These are phyloP conservation scores for Puccinia coronata DNA, from an alignment of 1,284 basidiomycete species.

Conservation along the genomic window DNA sequence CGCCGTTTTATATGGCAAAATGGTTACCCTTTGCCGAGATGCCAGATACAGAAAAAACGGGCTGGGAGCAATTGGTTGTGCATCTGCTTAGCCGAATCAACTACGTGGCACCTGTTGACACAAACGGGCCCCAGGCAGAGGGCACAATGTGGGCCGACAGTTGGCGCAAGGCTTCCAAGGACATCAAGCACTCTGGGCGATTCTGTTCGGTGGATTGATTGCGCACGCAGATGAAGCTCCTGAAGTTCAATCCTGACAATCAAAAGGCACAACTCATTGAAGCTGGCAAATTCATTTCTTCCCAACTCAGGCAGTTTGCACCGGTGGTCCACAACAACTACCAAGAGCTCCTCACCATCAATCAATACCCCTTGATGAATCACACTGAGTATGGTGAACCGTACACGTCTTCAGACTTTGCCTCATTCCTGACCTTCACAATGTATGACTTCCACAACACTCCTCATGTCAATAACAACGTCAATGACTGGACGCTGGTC, in stretches of 20 bases:
- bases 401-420: too few species aligned
- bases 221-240: background rate
- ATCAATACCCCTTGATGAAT: background rate
- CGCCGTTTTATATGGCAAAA: constrained; percentile 5
- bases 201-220: constrained; percentile 6
- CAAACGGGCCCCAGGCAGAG: background rate
- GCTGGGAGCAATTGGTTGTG: background rate
- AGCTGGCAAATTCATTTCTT: background rate
- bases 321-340: constrained; percentile 1
- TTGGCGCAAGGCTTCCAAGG: constrained; percentile 2
- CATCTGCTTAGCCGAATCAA: background rate
- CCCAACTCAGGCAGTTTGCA: constrained; percentile 6
- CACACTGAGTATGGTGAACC: too few species aligned
- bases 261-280: background rate
- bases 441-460: background rate
- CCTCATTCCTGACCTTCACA: too few species aligned
- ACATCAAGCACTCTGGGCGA: constrained; percentile 1
- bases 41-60: background rate
- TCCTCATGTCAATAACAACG: background rate
- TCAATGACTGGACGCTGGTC: too few species aligned
- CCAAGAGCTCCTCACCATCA: too few species aligned
- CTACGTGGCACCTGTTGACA: background rate
- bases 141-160: background rate
- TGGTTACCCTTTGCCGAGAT: background rate
- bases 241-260: background rate